phyloP scores from a whole-genome alignment of 495 filamentous ascomycete species.

The Cenococcum geophilum region DNA sequence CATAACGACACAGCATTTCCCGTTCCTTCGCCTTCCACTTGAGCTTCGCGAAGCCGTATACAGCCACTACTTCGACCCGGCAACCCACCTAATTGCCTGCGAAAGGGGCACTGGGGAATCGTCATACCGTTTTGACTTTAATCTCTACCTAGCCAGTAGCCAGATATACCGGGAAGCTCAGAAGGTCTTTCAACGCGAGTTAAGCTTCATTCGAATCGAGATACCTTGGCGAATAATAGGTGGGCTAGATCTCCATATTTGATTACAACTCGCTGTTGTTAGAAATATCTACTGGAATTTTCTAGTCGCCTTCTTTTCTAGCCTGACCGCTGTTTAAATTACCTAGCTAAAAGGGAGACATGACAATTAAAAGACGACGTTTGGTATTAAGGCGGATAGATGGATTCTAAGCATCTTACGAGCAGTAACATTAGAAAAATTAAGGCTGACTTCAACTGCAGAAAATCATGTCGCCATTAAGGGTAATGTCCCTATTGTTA shows the following conservation, averaged over 20 bases:
- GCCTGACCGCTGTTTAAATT: too few relatives aligned
- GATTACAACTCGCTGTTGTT: neutral
- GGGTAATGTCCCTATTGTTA: constrained; percentile 43
- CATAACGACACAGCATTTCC: neutral
- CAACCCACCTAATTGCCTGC: constrained; percentile 20
- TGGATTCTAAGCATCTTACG: too few relatives aligned
- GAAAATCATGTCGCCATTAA: constrained; percentile 41
- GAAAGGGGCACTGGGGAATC: constrained; percentile 34
- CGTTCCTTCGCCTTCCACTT: constrained; percentile 40
- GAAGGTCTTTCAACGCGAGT: constrained; percentile 41
- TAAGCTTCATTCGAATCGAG: constrained; percentile 44
- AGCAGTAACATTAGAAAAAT: too few relatives aligned
- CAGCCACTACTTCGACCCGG: constrained; percentile 37
- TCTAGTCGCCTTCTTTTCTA: neutral
- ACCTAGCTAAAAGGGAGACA: too few relatives aligned
- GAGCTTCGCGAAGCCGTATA: constrained; percentile 48
- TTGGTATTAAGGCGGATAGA: too few relatives aligned
- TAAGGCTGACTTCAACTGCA: constrained; percentile 34
- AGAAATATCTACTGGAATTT: neutral
- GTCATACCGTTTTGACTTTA: constrained; percentile 37
- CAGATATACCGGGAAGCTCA: constrained; percentile 41
- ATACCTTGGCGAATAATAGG: constrained; percentile 35
- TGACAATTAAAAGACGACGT: too few relatives aligned
- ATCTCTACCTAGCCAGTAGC: constrained; percentile 37
- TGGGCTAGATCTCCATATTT: neutral